These are phyloP conservation scores for Maudiozyma bulderi DNA, from an alignment of 805 yeast genomes.

Conservation along the genomic window DNA sequence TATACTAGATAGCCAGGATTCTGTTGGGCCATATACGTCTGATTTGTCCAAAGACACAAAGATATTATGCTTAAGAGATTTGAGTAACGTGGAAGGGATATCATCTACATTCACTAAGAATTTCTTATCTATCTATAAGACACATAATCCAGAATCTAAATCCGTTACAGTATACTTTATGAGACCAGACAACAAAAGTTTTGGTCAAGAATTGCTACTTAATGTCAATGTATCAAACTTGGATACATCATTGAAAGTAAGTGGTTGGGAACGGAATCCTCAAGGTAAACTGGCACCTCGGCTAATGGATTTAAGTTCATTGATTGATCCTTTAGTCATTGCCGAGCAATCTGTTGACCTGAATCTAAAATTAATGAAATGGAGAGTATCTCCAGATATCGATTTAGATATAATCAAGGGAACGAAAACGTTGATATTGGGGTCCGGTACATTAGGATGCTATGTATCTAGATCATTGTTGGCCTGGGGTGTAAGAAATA, in stretches of 20 bases:
- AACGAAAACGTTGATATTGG: constrained; percentile 67
- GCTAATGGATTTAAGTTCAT: constrained; percentile 67
- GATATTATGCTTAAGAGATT: constrained; percentile 33
- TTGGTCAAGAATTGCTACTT: not conserved
- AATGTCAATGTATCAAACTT: no score
- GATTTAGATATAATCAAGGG: constrained; percentile 55
- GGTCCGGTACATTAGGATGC: constrained; percentile 94
- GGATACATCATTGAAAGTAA: constrained; percentile 28
- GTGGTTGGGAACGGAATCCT: constrained; percentile 88
- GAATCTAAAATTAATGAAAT: constrained; percentile 86
- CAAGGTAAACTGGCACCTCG: constrained; percentile 73
- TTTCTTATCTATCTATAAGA: constrained; percentile 38
- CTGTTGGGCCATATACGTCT: constrained; percentile 13
- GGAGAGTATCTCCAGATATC: constrained; percentile 84
- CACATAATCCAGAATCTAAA: constrained; percentile 27
- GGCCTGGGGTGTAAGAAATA: constrained; percentile 89
- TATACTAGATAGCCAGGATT: constrained; percentile 13
- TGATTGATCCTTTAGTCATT: constrained; percentile 70
- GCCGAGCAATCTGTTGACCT: constrained; percentile 90
- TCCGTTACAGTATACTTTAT: constrained; percentile 33
- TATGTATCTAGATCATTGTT: constrained; percentile 76
- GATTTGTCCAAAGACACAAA: constrained; percentile 5
- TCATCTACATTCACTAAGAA: constrained; percentile 54
- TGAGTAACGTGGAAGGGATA: constrained; percentile 25
- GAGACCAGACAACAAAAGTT: constrained; percentile 23